phyloP scores from a whole-genome alignment of 495 filamentous ascomycete species.

The Aspergillus biplanus region DNA sequence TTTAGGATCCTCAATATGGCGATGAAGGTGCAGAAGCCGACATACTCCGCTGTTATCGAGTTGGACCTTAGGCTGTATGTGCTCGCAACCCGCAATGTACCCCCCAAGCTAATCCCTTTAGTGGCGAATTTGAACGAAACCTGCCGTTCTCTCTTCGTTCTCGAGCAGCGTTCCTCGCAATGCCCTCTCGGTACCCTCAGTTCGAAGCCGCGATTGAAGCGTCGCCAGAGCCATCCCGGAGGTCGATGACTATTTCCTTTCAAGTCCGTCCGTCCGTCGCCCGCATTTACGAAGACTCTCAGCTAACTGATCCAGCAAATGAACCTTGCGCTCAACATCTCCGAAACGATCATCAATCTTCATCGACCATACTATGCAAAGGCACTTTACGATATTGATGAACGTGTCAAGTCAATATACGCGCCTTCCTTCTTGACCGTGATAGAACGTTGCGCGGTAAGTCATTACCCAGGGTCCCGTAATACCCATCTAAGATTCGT shows the following conservation, averaged over 20 bases:
- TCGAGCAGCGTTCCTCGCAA: background rate
- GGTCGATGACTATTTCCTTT: background rate
- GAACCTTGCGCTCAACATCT: background rate
- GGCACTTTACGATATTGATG: background rate
- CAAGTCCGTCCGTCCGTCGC: background rate
- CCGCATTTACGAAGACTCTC: background rate
- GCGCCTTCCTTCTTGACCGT: background rate
- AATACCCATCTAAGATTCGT: background rate
- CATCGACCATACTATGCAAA: background rate
- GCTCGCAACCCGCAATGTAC: background rate
- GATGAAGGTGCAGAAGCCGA: conserved; percentile 1
- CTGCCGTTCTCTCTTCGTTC: background rate
- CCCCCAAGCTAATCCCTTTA: background rate
- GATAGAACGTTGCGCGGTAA: background rate
- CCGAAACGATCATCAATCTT: background rate
- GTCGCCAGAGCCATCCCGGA: background rate
- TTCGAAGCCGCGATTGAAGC: conserved; percentile 1
- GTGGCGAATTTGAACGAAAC: background rate
- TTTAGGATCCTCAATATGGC: background rate
- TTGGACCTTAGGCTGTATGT: background rate
- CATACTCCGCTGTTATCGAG: background rate
- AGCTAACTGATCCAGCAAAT: background rate
- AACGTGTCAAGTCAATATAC: background rate
- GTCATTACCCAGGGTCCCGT: background rate
- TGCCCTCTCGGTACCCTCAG: background rate